Percentiles rank a stretch among this genome's conserved stretches.
Conservation (phyloP, 1,284 basidiomycete species). For the Ganoderma sinense region DNA sequence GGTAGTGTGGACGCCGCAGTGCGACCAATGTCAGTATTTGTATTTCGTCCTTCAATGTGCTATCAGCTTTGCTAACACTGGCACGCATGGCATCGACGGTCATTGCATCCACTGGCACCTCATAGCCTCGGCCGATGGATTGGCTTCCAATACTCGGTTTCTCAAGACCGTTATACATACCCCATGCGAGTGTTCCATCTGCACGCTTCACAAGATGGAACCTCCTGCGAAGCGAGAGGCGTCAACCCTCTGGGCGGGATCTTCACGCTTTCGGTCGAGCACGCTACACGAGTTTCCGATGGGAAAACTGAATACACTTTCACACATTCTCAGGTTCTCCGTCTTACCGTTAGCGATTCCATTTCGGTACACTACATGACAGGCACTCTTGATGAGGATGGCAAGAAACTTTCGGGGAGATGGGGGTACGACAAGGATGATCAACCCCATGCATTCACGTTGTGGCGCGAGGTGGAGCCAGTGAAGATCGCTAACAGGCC, state of each 20-base stretch:
- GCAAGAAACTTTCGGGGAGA: constrained; percentile 18
- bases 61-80: no score
- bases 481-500: constrained; percentile 19
- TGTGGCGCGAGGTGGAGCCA: constrained; percentile 15
- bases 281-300: constrained; percentile 9
- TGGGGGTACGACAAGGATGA: constrained; percentile 17
- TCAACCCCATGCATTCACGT: constrained; percentile 15
- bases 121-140: constrained; percentile 20
- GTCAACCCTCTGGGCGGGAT: constrained; percentile 9
- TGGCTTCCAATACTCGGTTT: not conserved
- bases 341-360: no score
- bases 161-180: not conserved
- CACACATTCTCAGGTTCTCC: no score
- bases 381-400: constrained; percentile 17
- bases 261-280: no score
- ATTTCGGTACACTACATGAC: constrained; percentile 18
- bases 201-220: constrained; percentile 17
- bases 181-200: constrained; percentile 16
- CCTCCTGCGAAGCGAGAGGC: no score
- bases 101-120: no score
- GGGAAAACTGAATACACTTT: constrained; percentile 17
- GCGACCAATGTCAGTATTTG: no score
- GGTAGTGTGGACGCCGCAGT: no score
- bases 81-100: no score
- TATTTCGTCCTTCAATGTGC: no score